phyloP scores from a whole-genome alignment of 2,329 filamentous ascomycete species.

The Trichoderma cornu-damae region DNA sequence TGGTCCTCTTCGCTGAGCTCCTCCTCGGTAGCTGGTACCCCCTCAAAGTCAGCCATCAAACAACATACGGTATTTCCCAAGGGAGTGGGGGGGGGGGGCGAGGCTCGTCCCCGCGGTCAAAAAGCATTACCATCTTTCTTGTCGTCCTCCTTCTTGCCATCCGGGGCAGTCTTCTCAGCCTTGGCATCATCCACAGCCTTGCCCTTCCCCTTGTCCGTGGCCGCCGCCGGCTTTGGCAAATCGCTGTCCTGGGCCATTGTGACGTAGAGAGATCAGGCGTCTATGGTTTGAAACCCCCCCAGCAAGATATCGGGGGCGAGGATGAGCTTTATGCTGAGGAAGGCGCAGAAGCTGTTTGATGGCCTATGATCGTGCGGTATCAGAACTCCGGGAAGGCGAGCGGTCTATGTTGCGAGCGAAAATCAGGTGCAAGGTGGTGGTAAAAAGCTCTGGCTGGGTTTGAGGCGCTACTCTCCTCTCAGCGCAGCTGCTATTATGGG shows the following conservation, averaged over 20 bases:
- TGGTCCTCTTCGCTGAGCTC: slow-evolving; percentile 97
- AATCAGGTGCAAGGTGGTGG: slow-evolving; percentile 33
- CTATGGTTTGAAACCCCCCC: slow-evolving; percentile 26
- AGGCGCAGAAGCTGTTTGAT: neutral
- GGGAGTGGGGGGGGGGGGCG: slow-evolving; percentile 19
- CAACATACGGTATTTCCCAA: slow-evolving; percentile 1
- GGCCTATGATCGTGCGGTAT: slow-evolving; percentile 8
- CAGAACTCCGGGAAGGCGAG: slow-evolving; percentile 23
- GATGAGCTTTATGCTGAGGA: slow-evolving; percentile 4
- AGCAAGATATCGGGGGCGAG: slow-evolving; percentile 16
- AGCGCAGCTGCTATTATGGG: slow-evolving; percentile 34
- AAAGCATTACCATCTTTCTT: slow-evolving; percentile 43
- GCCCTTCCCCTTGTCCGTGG: slow-evolving; percentile 83
- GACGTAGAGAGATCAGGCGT: slow-evolving; percentile 33
- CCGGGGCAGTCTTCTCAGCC: slow-evolving; percentile 63
- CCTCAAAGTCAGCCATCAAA: slow-evolving; percentile 8
- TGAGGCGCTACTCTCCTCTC: slow-evolving; percentile 16
- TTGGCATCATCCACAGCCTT: slow-evolving; percentile 72
- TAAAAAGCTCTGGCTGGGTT: slow-evolving; percentile 34
- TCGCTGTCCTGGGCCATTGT: slow-evolving; percentile 93
- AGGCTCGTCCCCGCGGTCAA: neutral
- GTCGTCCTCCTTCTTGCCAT: slow-evolving; percentile 75
- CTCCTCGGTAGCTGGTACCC: slow-evolving; percentile 50
- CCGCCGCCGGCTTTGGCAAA: slow-evolving; percentile 62
- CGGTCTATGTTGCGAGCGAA: slow-evolving; percentile 25